These are phyloP conservation scores for Butyriboletus loyo DNA, from an alignment of 768 basidiomycete genomes.

Conservation along the genomic window DNA sequence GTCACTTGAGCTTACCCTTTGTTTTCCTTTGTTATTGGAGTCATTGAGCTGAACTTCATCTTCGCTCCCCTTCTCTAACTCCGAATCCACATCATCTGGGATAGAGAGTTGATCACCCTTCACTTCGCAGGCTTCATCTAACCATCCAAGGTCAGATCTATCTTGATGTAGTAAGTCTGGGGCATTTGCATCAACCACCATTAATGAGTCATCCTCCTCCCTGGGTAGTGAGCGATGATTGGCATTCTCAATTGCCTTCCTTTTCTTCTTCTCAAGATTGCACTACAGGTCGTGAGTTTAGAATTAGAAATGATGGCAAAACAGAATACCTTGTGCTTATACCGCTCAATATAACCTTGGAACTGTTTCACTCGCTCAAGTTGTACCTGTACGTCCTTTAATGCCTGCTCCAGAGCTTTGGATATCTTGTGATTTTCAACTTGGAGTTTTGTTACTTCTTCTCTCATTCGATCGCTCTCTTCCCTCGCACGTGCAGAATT, in stretches of 20 bases:
- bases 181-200: conserved; percentile 29
- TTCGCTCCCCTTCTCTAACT: conserved; percentile 15
- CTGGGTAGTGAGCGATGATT: conserved; percentile 1
- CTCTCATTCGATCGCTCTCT: conserved; percentile 13
- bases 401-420: conserved; percentile 14
- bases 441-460: conserved; percentile 21
- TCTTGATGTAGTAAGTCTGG: conserved; percentile 19
- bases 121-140: conserved; percentile 28
- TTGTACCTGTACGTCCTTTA: conserved; percentile 12
- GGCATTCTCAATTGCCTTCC: conserved; percentile 20
- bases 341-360: conserved; percentile 16
- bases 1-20: conserved; percentile 2
- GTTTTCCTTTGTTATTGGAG: conserved; percentile 1
- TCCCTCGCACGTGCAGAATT: conserved; percentile 3
- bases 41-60: conserved; percentile 12
- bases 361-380: conserved; percentile 24
- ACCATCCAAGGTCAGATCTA: conserved; percentile 20
- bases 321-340: conserved; percentile 23
- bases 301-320: background rate
- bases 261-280: conserved; percentile 26
- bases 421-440: conserved; percentile 23
- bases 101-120: conserved; percentile 25
- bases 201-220: conserved; percentile 28
- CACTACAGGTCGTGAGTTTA: conserved; percentile 11
- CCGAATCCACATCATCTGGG: conserved; percentile 11